phyloP scores from a whole-genome alignment of 306 rosid species.

The Gastrolobium bilobum region DNA sequence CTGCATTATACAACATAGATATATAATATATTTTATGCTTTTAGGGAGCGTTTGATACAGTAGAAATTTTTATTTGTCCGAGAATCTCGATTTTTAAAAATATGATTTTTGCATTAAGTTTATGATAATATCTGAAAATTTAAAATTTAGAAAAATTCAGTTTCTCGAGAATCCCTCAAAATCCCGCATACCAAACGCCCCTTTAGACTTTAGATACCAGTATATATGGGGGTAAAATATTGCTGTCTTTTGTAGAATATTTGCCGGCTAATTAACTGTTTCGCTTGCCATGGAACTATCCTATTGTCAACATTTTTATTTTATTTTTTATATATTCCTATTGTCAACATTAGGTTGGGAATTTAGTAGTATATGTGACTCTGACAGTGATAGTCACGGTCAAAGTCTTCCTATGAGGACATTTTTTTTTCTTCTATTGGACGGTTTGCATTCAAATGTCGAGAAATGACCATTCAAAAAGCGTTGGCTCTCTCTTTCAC shows the following conservation, averaged over 20 bases:
- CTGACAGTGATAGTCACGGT: neutral
- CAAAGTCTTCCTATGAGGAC: neutral
- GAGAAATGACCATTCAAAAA: neutral
- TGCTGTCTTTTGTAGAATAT: conserved; percentile 3
- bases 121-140: no score
- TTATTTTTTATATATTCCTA: no score
- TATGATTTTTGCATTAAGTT: no score
- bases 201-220: neutral
- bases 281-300: neutral
- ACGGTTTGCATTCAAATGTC: no score
- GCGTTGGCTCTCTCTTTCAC: neutral
- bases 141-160: no score
- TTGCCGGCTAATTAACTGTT: neutral
- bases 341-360: no score
- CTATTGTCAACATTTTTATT: neutral
- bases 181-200: no score
- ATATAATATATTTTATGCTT: neutral
- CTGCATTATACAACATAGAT: neutral
- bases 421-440: neutral
- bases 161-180: no score
- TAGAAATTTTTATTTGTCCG: no score
- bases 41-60: no score
- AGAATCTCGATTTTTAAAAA: no score
- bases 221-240: neutral
- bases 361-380: no score